These are phyloP conservation scores for Vigna unguiculata DNA, from an alignment of 306 rosid species.

Conservation along the genomic window DNA sequence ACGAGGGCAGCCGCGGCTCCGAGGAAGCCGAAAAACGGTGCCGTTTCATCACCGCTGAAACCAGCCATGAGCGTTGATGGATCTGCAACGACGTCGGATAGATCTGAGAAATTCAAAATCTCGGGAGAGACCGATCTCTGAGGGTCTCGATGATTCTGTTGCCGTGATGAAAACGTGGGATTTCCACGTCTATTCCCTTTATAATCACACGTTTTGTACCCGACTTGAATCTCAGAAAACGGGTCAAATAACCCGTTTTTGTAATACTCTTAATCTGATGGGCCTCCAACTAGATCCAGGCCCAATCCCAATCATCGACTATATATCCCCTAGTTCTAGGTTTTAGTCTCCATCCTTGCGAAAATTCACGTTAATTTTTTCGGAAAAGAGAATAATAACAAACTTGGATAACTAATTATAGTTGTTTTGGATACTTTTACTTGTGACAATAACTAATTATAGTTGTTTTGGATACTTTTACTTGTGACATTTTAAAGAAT, in stretches of 20 bases:
- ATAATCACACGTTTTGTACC: neutral
- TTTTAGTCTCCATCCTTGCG: too few species aligned
- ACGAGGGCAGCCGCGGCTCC: slow-evolving; percentile 33
- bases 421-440: too few species aligned
- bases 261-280: neutral
- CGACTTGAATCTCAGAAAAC: neutral
- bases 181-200: slow-evolving; percentile 8
- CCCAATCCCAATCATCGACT: neutral
- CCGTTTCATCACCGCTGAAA: slow-evolving; percentile 36
- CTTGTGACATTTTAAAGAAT: too few species aligned
- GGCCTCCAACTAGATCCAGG: neutral
- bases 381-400: too few species aligned
- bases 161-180: neutral
- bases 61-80: slow-evolving; percentile 4
- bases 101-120: slow-evolving; percentile 17
- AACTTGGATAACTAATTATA: too few species aligned
- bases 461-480: too few species aligned
- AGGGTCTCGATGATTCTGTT: neutral
- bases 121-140: neutral
- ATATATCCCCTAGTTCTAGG: too few species aligned
- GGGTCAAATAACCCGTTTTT: neutral
- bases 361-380: too few species aligned
- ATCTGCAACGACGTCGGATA: slow-evolving; percentile 22
- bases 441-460: too few species aligned
- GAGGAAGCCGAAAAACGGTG: slow-evolving; percentile 33